These are phyloP conservation scores for Quercus variabilis DNA, from an alignment of 306 rosid species.

Conservation along the genomic window DNA sequence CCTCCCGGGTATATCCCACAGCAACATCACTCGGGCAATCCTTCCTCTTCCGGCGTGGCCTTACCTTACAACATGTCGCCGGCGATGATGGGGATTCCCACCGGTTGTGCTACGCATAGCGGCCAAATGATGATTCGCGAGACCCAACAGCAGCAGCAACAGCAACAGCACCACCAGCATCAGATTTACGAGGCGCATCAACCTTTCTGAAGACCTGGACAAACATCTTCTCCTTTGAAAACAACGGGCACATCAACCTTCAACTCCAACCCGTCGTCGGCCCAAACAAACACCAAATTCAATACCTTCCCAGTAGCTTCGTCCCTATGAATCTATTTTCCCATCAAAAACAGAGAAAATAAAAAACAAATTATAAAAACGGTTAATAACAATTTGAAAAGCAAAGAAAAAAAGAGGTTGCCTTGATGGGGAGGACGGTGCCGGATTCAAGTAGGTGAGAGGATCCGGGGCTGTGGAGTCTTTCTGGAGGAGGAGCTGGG, in stretches of 20 bases:
- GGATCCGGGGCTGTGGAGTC: slow-evolving; percentile 39
- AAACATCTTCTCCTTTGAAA: slow-evolving; percentile 74
- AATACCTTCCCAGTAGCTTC: slow-evolving; percentile 63
- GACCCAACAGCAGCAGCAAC: slow-evolving; percentile 29
- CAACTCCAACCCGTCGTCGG: slow-evolving; percentile 73
- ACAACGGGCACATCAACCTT: slow-evolving; percentile 84
- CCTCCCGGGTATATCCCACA: slow-evolving; percentile 19
- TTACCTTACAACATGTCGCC: slow-evolving; percentile 40
- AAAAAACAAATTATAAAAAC: background rate
- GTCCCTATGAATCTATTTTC: slow-evolving; percentile 63
- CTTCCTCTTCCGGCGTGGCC: slow-evolving; percentile 18
- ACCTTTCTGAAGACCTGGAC: slow-evolving; percentile 53
- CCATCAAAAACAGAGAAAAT: background rate
- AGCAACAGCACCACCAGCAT: slow-evolving; percentile 19
- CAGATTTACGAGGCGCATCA: slow-evolving; percentile 55
- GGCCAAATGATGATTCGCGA: slow-evolving; percentile 56
- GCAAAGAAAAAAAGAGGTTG: background rate
- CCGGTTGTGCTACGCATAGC: slow-evolving; percentile 1
- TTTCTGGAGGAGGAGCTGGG: slow-evolving; percentile 49
- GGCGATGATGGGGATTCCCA: slow-evolving; percentile 23
- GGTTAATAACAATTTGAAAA: background rate
- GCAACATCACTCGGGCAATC: slow-evolving; percentile 28
- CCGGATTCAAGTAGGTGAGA: slow-evolving; percentile 74
- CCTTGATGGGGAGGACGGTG: slow-evolving; percentile 81
- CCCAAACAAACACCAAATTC: slow-evolving; percentile 94